Evolutionary conservation across 1,139 yeast species (phyloP).

Genomic region (Blastobotrys persicus): DNA sequence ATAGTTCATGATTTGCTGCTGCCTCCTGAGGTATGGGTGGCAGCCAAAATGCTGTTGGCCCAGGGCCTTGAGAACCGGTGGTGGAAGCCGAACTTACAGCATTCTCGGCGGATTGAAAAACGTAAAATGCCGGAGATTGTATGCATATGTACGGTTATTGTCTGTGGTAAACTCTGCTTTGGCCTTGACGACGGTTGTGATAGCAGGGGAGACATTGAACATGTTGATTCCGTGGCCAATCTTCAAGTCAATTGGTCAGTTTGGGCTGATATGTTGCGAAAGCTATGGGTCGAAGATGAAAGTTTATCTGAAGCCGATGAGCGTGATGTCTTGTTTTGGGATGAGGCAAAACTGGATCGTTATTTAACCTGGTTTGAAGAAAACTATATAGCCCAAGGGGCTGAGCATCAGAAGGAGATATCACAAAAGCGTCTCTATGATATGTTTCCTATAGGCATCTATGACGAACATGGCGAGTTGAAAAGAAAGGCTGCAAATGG

Average conservation of each 20-base stretch:
- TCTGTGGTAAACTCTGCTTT: constrained; percentile 35
- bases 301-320: constrained; percentile 29
- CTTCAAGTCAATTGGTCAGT: constrained; percentile 34
- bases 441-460: constrained; percentile 26
- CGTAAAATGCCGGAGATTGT: constrained; percentile 21
- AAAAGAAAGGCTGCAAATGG: constrained; percentile 5
- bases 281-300: constrained; percentile 35
- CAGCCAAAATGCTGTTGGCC: constrained; percentile 19
- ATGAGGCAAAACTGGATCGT: constrained; percentile 26
- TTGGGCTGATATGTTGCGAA: constrained; percentile 37
- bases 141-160: constrained; percentile 25
- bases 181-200: constrained; percentile 33
- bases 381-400: constrained; percentile 16
- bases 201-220: constrained; percentile 14
- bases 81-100: constrained; percentile 3
- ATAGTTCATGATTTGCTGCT: constrained; percentile 33
- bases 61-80: not conserved
- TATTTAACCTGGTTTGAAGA: constrained; percentile 35
- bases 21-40: constrained; percentile 37
- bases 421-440: constrained; percentile 21
- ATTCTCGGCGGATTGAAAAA: not conserved
- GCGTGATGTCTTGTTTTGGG: constrained; percentile 34
- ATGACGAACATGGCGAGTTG: constrained; percentile 15
- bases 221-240: constrained; percentile 22
- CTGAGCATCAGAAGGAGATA: constrained; percentile 9